phyloP scores from a whole-genome alignment of 768 basidiomycete genomes.

The Leccinum broughii region DNA sequence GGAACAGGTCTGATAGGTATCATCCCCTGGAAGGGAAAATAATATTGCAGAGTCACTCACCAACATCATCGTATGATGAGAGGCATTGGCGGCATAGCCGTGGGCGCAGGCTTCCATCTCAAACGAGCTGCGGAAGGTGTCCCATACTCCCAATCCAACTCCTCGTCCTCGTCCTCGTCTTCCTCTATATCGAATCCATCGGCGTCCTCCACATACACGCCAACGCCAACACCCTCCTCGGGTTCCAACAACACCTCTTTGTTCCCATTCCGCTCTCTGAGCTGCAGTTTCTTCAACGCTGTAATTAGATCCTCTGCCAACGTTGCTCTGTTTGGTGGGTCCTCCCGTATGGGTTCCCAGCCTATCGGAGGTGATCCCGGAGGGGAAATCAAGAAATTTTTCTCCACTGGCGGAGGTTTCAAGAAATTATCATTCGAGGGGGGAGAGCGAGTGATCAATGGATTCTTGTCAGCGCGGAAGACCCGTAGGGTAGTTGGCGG shows the following conservation, averaged over 20 bases:
- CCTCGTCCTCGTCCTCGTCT: constrained; percentile 23
- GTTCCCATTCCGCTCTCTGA: constrained; percentile 42
- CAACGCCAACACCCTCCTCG: constrained; percentile 68
- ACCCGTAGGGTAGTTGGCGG: constrained; percentile 57
- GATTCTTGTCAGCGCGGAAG: constrained; percentile 73
- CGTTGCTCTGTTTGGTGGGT: constrained; percentile 81
- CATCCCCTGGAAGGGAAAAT: constrained; percentile 46
- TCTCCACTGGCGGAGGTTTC: constrained; percentile 75
- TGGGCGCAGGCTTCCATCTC: constrained; percentile 53
- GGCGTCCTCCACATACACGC: constrained; percentile 77
- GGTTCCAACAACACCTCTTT: constrained; percentile 67
- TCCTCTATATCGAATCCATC: constrained; percentile 40
- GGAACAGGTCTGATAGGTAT: constrained; percentile 80
- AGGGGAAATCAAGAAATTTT: constrained; percentile 97
- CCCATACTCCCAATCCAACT: constrained; percentile 62
- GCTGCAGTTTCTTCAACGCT: constrained; percentile 72
- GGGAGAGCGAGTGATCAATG: constrained; percentile 44
- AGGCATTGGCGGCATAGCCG: constrained; percentile 55
- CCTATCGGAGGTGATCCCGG: constrained; percentile 97
- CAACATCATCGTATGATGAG: constrained; percentile 22
- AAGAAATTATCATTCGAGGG: constrained; percentile 40
- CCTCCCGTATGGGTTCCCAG: constrained; percentile 91
- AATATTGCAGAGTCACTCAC: constrained; percentile 25
- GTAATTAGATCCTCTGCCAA: constrained; percentile 86
- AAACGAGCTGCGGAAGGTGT: constrained; percentile 44